phyloP scores from a whole-genome alignment of 805 yeast species.

The Phaffomyces opuntiae region DNA sequence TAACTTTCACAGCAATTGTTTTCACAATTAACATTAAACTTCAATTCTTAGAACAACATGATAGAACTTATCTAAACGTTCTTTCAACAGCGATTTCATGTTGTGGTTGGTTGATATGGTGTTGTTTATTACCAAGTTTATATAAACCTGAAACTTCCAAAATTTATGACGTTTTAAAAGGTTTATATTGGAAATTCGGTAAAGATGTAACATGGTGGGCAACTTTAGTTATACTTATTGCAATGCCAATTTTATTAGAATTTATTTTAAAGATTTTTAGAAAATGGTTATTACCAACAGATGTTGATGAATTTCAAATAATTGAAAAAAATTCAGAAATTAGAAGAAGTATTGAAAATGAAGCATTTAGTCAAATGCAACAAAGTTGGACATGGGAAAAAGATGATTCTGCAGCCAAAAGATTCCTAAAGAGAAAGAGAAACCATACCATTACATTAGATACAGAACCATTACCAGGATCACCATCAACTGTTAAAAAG shows the following conservation, averaged over 20 bases:
- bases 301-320: slow-evolving; percentile 71
- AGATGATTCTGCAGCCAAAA: slow-evolving; percentile 32
- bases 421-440: slow-evolving; percentile 18
- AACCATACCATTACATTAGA: slow-evolving; percentile 22
- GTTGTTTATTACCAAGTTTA: slow-evolving; percentile 65
- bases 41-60: slow-evolving; percentile 74
- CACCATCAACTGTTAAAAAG: slow-evolving; percentile 28
- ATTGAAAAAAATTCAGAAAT: slow-evolving; percentile 65
- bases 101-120: slow-evolving; percentile 85
- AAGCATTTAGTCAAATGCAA: slow-evolving; percentile 62
- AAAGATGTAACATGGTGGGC: slow-evolving; percentile 86
- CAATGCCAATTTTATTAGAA: slow-evolving; percentile 63
- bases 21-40: slow-evolving; percentile 70
- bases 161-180: slow-evolving; percentile 67
- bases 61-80: slow-evolving; percentile 60
- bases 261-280: slow-evolving; percentile 51
- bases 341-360: slow-evolving; percentile 63
- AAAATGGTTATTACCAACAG: slow-evolving; percentile 54
- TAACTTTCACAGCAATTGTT: slow-evolving; percentile 66
- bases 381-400: slow-evolving; percentile 72
- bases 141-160: slow-evolving; percentile 44
- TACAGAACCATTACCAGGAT: slow-evolving; percentile 39
- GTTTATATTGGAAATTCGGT: slow-evolving; percentile 69
- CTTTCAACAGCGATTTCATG: slow-evolving; percentile 64
- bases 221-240: slow-evolving; percentile 46